A percentile compares a stretch with the other conserved stretches of the same genome.
Conservation (phyloP, 129 eudicot genomes). For the Chrysanthemum makinoi region DNA sequence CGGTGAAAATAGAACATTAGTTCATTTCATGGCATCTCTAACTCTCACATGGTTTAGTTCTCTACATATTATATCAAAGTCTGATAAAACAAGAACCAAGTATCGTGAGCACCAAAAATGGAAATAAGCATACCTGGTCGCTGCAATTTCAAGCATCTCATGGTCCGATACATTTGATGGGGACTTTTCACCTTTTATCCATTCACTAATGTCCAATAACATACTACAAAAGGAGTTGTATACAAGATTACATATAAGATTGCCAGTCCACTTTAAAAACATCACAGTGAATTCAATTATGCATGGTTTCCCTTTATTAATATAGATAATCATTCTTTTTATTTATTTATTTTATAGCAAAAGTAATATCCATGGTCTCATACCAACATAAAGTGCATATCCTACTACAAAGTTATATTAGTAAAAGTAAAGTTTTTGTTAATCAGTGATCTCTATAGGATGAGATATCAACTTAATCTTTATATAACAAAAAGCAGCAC, state of each 20-base stretch:
- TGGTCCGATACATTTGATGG: not conserved
- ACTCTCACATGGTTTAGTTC: too few relatives aligned
- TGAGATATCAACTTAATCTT: not conserved
- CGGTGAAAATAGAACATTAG: too few relatives aligned
- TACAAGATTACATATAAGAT: not conserved
- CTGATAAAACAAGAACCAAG: not conserved
- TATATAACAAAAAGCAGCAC: too few relatives aligned
- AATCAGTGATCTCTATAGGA: too few relatives aligned
- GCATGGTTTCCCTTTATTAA: not conserved
- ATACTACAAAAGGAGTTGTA: not conserved
- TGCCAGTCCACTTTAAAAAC: not conserved
- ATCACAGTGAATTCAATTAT: not conserved
- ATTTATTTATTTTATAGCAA: too few relatives aligned
- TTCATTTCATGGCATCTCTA: too few relatives aligned
- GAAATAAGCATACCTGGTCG: not conserved
- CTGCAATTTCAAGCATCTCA: not conserved
- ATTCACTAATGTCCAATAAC: not conserved
- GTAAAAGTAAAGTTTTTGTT: too few relatives aligned
- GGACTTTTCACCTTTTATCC: not conserved
- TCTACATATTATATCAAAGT: not conserved
- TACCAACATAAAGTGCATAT: too few relatives aligned
- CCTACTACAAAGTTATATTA: too few relatives aligned
- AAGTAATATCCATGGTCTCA: not conserved
- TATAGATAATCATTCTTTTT: not conserved
- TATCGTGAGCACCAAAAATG: not conserved